Percentiles rank a stretch among this genome's conserved stretches.
phyloP scores from a whole-genome alignment of 345 rosid species.

The Passiflora organensis region DNA sequence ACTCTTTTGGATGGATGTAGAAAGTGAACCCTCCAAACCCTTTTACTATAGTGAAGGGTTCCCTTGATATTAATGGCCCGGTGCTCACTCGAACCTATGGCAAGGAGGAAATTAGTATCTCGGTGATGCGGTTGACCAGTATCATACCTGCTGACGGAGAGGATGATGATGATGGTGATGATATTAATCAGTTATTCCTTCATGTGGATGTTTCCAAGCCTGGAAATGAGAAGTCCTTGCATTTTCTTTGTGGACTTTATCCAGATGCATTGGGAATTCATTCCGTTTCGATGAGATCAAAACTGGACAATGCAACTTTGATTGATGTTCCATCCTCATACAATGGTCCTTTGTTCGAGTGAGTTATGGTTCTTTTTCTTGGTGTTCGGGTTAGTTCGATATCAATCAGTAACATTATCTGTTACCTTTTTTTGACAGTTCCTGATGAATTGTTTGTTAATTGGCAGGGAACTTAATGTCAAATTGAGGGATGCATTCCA shows the following conservation, averaged over 20 bases:
- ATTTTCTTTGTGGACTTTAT: conserved; percentile 83
- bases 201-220: conserved; percentile 81
- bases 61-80: conserved; percentile 63
- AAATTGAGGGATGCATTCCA: conserved; percentile 75
- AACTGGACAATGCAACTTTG: conserved; percentile 33
- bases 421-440: not conserved
- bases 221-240: conserved; percentile 54
- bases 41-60: conserved; percentile 61
- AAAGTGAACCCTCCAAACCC: conserved; percentile 75
- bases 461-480: conserved; percentile 69
- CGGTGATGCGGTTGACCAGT: conserved; percentile 58
- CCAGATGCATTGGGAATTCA: conserved; percentile 93
- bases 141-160: conserved; percentile 39
- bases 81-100: conserved; percentile 59
- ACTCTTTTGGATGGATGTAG: conserved; percentile 26
- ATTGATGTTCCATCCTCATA: conserved; percentile 44
- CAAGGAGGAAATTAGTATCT: conserved; percentile 64
- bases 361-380: conserved; percentile 19
- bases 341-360: conserved; percentile 78
- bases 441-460: not conserved
- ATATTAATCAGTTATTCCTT: conserved; percentile 73
- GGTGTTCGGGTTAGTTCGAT: too few relatives aligned
- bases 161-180: conserved; percentile 57
- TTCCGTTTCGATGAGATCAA: conserved; percentile 75
- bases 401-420: not conserved